phyloP scores from a whole-genome alignment of 495 filamentous ascomycete species.

The Acidiella bohemica region DNA sequence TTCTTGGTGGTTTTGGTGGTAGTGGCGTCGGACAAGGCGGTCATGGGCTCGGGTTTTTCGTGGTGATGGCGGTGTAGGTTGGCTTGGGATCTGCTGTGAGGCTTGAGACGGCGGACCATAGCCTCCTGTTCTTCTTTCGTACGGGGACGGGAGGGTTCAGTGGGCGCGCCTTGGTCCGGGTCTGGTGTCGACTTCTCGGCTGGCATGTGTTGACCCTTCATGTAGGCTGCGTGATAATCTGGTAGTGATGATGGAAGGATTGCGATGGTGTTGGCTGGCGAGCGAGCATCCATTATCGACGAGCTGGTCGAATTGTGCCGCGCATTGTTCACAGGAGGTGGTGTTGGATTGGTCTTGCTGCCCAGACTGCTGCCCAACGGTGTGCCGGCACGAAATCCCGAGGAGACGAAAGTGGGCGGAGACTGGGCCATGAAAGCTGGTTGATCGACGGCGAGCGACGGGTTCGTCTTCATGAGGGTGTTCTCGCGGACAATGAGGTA shows the following conservation, averaged over 20 bases:
- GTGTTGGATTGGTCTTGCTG: too few species aligned
- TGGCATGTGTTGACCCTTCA: conserved; percentile 41
- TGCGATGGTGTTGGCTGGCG: conserved; percentile 61
- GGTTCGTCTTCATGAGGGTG: conserved; percentile 89
- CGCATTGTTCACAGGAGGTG: too few species aligned
- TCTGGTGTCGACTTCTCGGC: neutral
- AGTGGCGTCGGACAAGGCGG: conserved; percentile 25
- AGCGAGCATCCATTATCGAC: conserved; percentile 19
- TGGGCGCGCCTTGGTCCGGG: neutral
- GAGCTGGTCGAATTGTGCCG: conserved; percentile 27
- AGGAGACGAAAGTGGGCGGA: conserved; percentile 34
- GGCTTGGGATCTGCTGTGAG: conserved; percentile 44
- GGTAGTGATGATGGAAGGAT: conserved; percentile 83
- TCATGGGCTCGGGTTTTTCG: conserved; percentile 52
- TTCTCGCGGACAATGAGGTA: conserved; percentile 97
- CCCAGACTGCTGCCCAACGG: too few species aligned
- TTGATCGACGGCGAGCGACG: conserved; percentile 33
- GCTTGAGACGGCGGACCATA: conserved; percentile 61
- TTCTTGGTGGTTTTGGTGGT: conserved; percentile 31
- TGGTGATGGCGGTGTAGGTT: conserved; percentile 48
- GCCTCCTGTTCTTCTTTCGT: conserved; percentile 53
- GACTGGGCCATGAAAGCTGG: conserved; percentile 38
- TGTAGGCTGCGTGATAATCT: conserved; percentile 75
- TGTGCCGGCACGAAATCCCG: neutral
- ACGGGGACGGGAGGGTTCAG: conserved; percentile 23